Evolutionary conservation across 2,329 filamentous ascomycete genomes (phyloP).

Genomic region (Apiospora aurea): DNA sequence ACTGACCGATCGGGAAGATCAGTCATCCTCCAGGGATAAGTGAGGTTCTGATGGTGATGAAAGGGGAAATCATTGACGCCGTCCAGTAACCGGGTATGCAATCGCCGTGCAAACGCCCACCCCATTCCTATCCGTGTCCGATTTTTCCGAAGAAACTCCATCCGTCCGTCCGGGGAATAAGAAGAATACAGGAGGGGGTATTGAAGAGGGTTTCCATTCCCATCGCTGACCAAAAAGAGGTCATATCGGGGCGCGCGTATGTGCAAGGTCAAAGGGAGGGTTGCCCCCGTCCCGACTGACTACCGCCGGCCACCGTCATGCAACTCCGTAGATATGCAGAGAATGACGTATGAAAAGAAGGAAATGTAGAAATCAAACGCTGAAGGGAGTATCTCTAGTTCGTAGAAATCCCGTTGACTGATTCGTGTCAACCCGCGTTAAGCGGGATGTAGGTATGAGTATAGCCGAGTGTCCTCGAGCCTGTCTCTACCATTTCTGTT

Average conservation of each 20-base stretch:
- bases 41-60: slow-evolving; percentile 11
- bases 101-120: slow-evolving; percentile 8
- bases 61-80: slow-evolving; percentile 2
- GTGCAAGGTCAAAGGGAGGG: not conserved
- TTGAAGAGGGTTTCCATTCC: slow-evolving; percentile 14
- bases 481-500: not conserved
- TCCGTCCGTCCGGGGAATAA: slow-evolving; percentile 10
- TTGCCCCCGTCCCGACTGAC: not conserved
- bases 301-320: not conserved
- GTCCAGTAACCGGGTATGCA: slow-evolving; percentile 4
- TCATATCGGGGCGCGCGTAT: not conserved
- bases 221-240: not conserved
- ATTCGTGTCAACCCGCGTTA: not conserved
- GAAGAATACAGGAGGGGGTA: slow-evolving; percentile 8
- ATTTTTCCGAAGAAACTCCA: slow-evolving; percentile 6
- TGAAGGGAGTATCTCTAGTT: slow-evolving; percentile 20
- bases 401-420: slow-evolving; percentile 3
- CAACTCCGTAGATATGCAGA: slow-evolving; percentile 19
- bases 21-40: slow-evolving; percentile 23
- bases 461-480: not conserved
- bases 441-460: not conserved
- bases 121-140: slow-evolving; percentile 2
- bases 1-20: slow-evolving; percentile 12
- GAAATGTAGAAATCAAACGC: slow-evolving; percentile 6
- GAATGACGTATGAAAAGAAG: slow-evolving; percentile 12